Percentiles rank a stretch among this genome's conserved stretches.
Evolutionary conservation across 805 yeast genomes (phyloP).

Genomic region (Starmera caribaea): DNA sequence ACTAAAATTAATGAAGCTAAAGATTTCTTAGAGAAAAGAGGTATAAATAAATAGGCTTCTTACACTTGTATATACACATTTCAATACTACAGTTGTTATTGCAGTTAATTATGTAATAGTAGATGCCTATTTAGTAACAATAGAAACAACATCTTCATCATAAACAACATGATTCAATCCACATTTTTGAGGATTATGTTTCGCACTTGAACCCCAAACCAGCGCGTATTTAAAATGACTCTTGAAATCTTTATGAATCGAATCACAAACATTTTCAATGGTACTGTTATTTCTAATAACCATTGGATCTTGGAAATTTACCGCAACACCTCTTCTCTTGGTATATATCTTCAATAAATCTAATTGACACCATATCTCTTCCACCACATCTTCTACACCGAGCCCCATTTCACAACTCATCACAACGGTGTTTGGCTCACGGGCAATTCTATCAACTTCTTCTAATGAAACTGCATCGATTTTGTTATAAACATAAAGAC

Average conservation of each 20-base stretch:
- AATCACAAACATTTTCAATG: slow-evolving; percentile 81
- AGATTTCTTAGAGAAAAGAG: slow-evolving; percentile 59
- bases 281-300: slow-evolving; percentile 77
- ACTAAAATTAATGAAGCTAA: slow-evolving; percentile 90
- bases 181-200: slow-evolving; percentile 95
- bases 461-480: slow-evolving; percentile 92
- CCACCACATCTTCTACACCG: slow-evolving; percentile 81
- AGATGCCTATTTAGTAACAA: slow-evolving; percentile 60
- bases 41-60: slow-evolving; percentile 13
- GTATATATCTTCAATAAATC: slow-evolving; percentile 76
- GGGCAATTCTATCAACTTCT: slow-evolving; percentile 86
- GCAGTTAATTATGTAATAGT: not conserved
- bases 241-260: slow-evolving; percentile 88
- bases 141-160: slow-evolving; percentile 91
- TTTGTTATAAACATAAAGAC: slow-evolving; percentile 91
- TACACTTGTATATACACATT: not conserved
- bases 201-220: slow-evolving; percentile 95
- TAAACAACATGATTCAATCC: slow-evolving; percentile 75
- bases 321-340: slow-evolving; percentile 73
- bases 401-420: slow-evolving; percentile 86
- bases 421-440: slow-evolving; percentile 88
- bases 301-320: slow-evolving; percentile 82
- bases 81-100: not conserved
- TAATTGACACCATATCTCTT: slow-evolving; percentile 88
- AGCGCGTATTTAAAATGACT: slow-evolving; percentile 87